Evolutionary conservation across 1,139 yeast species (phyloP).

Genomic region (Sugiyamaella neomexicana): DNA sequence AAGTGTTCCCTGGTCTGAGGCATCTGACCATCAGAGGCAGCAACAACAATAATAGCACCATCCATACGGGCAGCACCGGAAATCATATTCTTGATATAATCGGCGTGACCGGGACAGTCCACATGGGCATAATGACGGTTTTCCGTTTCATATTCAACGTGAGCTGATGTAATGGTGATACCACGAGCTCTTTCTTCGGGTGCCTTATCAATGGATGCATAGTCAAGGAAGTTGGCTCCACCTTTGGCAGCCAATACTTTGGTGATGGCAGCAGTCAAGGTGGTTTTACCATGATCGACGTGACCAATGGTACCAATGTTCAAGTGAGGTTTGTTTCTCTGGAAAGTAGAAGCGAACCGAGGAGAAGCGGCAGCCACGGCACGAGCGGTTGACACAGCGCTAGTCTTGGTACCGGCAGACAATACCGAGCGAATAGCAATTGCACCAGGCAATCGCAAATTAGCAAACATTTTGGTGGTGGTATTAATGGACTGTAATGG

Average conservation of each 20-base stretch:
- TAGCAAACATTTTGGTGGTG: slow-evolving; percentile 7
- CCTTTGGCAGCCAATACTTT: slow-evolving; percentile 86
- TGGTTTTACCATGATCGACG: slow-evolving; percentile 98
- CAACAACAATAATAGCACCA: slow-evolving; percentile 99
- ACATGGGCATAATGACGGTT: slow-evolving; percentile 96
- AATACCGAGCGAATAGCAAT: slow-evolving; percentile 9
- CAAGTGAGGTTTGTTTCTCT: slow-evolving; percentile 75
- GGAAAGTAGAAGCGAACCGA: slow-evolving; percentile 31
- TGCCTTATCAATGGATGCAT: slow-evolving; percentile 92
- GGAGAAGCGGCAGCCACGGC: slow-evolving; percentile 21
- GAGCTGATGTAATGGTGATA: slow-evolving; percentile 97
- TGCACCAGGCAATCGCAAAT: slow-evolving; percentile 17
- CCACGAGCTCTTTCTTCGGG: slow-evolving; percentile 99
- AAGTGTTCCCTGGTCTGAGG: slow-evolving; percentile 99
- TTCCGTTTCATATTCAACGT: slow-evolving; percentile 90
- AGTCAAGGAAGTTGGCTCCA: slow-evolving; percentile 92
- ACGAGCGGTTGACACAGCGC: slow-evolving; percentile 14
- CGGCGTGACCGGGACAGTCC: slow-evolving; percentile 99
- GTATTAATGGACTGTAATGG: not conserved
- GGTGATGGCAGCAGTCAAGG: slow-evolving; percentile 97
- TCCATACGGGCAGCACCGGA: slow-evolving; percentile 99
- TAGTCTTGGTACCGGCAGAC: not conserved
- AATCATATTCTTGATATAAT: slow-evolving; percentile 98
- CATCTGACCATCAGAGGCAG: slow-evolving; percentile 99
- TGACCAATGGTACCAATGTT: slow-evolving; percentile 96